Conservation (phyloP, 139 green algal genomes). For the Auxenochlorella pyrenoidosa region DNA sequence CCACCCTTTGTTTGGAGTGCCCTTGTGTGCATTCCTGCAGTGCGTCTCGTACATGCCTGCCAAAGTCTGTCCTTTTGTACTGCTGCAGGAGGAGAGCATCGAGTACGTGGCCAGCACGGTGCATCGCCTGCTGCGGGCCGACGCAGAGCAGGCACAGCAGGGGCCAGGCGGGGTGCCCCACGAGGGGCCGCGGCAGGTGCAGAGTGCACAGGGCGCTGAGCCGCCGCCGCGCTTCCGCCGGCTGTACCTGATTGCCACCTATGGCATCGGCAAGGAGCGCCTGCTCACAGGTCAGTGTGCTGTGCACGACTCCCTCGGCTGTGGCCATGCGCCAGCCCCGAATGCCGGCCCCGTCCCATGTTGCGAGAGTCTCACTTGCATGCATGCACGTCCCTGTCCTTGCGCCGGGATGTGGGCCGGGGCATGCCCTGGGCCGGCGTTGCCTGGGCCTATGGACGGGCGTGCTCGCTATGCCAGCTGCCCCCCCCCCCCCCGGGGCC, state of each 20-base stretch:
- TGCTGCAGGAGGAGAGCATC: conserved; percentile 65
- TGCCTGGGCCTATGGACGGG: no score
- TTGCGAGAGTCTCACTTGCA: no score
- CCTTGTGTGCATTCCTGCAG: neutral
- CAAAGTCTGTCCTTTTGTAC: neutral
- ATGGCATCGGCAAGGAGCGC: conserved; percentile 85
- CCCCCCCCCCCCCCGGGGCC: no score
- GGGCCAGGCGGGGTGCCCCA: neutral
- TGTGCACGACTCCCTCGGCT: neutral
- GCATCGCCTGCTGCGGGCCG: conserved; percentile 46
- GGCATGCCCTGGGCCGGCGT: no score
- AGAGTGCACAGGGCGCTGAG: neutral
- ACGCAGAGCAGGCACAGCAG: conserved; percentile 11
- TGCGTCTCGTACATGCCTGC: neutral
- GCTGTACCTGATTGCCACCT: conserved; percentile 61
- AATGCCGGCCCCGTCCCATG: no score
- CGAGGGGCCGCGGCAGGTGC: neutral
- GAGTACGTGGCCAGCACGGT: conserved; percentile 67
- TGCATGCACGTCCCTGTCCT: no score
- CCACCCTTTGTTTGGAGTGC: neutral
- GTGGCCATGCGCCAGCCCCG: no score
- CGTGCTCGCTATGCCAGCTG: no score
- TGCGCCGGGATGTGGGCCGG: no score
- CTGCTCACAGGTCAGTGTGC: conserved; percentile 61
- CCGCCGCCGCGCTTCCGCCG: neutral